Evolutionary conservation across 805 yeast species (phyloP), one percentile per base, ranked within the genome.

Genomic region (Metschnikowia henanensis): DNA sequence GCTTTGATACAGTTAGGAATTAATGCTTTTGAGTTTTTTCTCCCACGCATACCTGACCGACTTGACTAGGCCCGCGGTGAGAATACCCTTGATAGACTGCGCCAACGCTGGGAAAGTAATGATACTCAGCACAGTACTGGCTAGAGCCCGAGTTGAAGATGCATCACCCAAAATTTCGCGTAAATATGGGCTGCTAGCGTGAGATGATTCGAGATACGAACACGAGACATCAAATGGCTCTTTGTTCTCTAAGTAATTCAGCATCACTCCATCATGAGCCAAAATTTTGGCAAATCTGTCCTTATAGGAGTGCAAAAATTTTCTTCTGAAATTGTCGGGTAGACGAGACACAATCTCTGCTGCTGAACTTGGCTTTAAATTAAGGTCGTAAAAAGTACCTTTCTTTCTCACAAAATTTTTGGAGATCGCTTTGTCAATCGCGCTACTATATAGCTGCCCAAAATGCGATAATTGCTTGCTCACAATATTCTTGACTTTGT

Each of bases 401-500:
- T 30, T 30, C 17, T 31, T 35, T 18, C 9, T 20, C 30, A 44
- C 18, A 28, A 32, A 26, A 3, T 41, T 44, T 25, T 35, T 38
- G 4, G 16, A 18, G 31, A 40, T 19, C 1, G 51, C 47, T 8
- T 15, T 26, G 16, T 31, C 65, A 39, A 81, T 51, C 7, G 83
- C 62, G 2, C 96, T 96, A n/a, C 72, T 66, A 59, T 94, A 94
- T 56, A 94, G 77, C 44, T 67, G 65, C 46, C 83, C 76, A 66
- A 94, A 94, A 49, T 79, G 75, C 16, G 68, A 65, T 50, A 79
- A 76, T 63, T 94, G 97, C 61, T 85, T 85, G 9, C 65, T 61
- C 3, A 94, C 98, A 49, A 94, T 94, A 60, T 94, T 94, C 37
- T 73, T 70, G 31, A 91, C 87, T 63, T 94, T 94, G 55, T 83